Evolutionary conservation across 257 asterid species (phyloP).

Genomic region (Solanum bukasovii): DNA sequence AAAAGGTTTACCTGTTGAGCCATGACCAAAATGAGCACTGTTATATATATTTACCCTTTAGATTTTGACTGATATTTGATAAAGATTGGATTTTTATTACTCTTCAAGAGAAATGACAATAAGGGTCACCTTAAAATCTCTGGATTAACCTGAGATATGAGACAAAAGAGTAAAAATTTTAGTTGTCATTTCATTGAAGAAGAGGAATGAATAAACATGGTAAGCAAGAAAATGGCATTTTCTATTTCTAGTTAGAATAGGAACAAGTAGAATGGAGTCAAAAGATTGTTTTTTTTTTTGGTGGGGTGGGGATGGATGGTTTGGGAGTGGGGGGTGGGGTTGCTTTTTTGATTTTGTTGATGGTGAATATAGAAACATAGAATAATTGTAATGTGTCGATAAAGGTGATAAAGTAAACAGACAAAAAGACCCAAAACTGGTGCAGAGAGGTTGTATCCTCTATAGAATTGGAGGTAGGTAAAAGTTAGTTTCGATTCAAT

Average conservation of each 20-base stretch:
- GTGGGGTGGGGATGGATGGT: neutral
- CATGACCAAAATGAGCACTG: slow-evolving; percentile 1
- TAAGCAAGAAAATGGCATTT: neutral
- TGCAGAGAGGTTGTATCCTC: neutral
- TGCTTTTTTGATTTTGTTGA: slow-evolving; percentile 3
- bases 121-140: neutral
- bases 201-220: neutral
- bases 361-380: slow-evolving; percentile 1
- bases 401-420: neutral
- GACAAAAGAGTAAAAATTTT: neutral
- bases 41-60: neutral
- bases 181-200: slow-evolving; percentile 6
- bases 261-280: slow-evolving; percentile 8
- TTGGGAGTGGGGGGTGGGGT: neutral
- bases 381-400: slow-evolving; percentile 2
- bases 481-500: no score
- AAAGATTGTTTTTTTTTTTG: neutral
- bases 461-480: neutral
- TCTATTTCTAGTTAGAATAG: neutral
- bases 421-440: neutral
- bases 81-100: neutral
- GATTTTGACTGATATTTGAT: neutral
- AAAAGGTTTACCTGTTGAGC: slow-evolving; percentile 14
- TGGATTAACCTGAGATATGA: neutral
- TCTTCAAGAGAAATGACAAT: neutral